These are phyloP conservation scores for Macrocybe gigantea DNA, from an alignment of 768 basidiomycete genomes.

Conservation along the genomic window DNA sequence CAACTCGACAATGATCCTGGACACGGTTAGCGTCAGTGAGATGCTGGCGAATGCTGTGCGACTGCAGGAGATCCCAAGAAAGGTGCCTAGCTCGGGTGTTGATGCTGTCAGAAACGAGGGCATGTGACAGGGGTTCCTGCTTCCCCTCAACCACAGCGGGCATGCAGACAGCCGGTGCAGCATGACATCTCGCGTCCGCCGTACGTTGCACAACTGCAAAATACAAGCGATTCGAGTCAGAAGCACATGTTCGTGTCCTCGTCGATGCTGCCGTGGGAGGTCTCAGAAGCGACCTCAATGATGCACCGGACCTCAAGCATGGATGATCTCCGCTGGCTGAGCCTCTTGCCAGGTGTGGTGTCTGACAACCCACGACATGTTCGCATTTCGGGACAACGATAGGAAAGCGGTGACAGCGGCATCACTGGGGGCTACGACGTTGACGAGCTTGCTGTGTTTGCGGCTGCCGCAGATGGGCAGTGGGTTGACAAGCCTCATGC, in stretches of 20 bases:
- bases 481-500: constrained; percentile 41
- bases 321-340: too few relatives aligned
- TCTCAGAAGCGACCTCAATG: background rate
- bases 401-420: constrained; percentile 8
- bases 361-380: constrained; percentile 21
- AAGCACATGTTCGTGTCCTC: constrained; percentile 17
- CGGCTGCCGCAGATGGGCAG: constrained; percentile 31
- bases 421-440: constrained; percentile 13
- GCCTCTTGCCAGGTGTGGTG: too few relatives aligned
- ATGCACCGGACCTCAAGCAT: too few relatives aligned
- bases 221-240: constrained; percentile 11
- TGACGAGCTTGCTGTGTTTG: constrained; percentile 8
- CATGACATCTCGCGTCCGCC: constrained; percentile 26
- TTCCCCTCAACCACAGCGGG: constrained; percentile 5
- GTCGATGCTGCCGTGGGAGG: constrained; percentile 3
- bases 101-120: constrained; percentile 15
- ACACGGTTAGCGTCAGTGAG: constrained; percentile 57
- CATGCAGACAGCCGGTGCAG: constrained; percentile 25
- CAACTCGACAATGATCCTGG: constrained; percentile 31
- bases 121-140: constrained; percentile 3
- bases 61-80: constrained; percentile 8
- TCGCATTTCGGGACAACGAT: constrained; percentile 5
- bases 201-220: constrained; percentile 12
- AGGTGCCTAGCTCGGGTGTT: constrained; percentile 41
- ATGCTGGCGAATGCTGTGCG: constrained; percentile 44